Base-by-base conservation (phyloP, 2,329 filamentous ascomycete species). In the Penicillium griseofulvum region DNA sequence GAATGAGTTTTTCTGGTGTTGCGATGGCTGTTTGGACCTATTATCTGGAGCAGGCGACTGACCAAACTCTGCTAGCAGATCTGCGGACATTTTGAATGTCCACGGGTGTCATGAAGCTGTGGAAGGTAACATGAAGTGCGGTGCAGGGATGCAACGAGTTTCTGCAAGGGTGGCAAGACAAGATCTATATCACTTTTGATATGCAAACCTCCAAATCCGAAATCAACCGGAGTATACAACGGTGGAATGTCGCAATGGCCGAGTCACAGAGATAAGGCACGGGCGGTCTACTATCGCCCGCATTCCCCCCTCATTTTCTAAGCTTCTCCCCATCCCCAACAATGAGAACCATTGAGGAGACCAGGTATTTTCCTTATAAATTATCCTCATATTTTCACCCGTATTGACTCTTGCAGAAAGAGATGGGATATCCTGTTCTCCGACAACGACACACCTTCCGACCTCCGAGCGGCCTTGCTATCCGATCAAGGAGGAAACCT, bases 361-460 rank as follows among this genome's bases (percentile, higher is more conserved):
- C 79, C 67, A 81, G 77, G 82, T 83, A 68, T 54, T 65, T 54
- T 17, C 17, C 17, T 4, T 31, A 31, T 31, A 1, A 41, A 12
- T 22, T 45, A 26, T 48, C 10, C 34, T 50, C 14, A 9, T 36
- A 19, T 28, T 16, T 12, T 16, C 4, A 7, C 3, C 36, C 28
- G 6, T 54, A 49, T 54, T 65, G 17, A 63, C 42, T 48, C 36
- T 49, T 9, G 45, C 65, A 90, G 88, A 69, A 76, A 78, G 70
- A 82, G 86, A 82, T 91, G 88, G 89, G 78, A 83, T 65, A 78
- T 81, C 64, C 85, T 87, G 36, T 81, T 85, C 67, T 63, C 78
- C 65, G 61, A 68, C 63, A 67, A 84, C 66, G 80, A 81, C 63
- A 76, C 79, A 52, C 83, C 80, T 65, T 76, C 88, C 56, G 81